These are phyloP conservation scores for Podospora tetraspora DNA, from an alignment of 495 filamentous ascomycete species.

Conservation along the genomic window DNA sequence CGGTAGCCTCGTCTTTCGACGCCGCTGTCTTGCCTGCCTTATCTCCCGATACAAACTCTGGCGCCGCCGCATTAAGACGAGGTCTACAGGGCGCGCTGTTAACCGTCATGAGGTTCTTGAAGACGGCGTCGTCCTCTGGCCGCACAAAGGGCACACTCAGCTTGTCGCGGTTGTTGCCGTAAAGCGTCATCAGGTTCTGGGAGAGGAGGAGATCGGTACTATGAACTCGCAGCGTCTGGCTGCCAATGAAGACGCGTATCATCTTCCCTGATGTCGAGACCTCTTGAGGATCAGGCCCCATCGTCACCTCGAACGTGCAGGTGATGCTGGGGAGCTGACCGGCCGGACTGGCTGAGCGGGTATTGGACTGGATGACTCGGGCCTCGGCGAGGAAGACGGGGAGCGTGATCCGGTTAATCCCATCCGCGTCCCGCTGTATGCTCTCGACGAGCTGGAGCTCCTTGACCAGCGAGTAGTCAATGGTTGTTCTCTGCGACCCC, in stretches of 20 bases:
- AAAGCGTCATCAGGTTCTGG: conserved; percentile 77
- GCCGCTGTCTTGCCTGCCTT: conserved; percentile 21
- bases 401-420: conserved; percentile 62
- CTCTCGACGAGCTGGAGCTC: conserved; percentile 64
- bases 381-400: conserved; percentile 88
- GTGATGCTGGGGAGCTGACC: conserved; percentile 76
- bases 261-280: conserved; percentile 44
- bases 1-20: conserved; percentile 19
- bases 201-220: conserved; percentile 91
- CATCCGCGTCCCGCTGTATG: conserved; percentile 58
- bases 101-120: conserved; percentile 66
- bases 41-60: conserved; percentile 42
- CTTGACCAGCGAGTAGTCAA: conserved; percentile 67
- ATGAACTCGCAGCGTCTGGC: conserved; percentile 78
- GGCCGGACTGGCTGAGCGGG: conserved; percentile 64
- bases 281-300: conserved; percentile 44
- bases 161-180: conserved; percentile 80
- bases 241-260: conserved; percentile 80
- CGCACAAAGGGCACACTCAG: conserved; percentile 89
- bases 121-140: conserved; percentile 79
- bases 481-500: conserved; percentile 76
- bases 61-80: conserved; percentile 47
- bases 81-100: conserved; percentile 44
- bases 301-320: conserved; percentile 67
- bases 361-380: conserved; percentile 66